Conservation (phyloP, 208 protist genomes). For the Acanthamoeba culbertsoni region DNA sequence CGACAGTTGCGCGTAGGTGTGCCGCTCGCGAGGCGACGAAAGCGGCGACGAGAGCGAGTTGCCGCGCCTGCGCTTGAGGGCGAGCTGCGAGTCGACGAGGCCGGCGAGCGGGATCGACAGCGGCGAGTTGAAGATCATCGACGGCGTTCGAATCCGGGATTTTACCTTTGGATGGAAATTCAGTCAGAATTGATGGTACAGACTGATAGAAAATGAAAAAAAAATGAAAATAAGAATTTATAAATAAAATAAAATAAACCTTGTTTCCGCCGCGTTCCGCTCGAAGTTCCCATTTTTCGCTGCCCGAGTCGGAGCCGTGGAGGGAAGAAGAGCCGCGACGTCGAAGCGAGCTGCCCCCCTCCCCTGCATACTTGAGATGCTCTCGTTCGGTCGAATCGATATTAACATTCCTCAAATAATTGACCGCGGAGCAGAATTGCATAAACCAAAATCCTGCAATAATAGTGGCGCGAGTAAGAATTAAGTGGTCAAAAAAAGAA, state of each 20-base stretch:
- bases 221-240: too few relatives aligned
- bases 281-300: slow-evolving; percentile 2
- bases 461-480: too few relatives aligned
- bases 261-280: slow-evolving; percentile 1
- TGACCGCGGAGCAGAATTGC: slow-evolving; percentile 24
- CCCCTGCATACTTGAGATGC: too few relatives aligned
- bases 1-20: slow-evolving; percentile 29
- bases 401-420: background rate
- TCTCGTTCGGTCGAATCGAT: background rate
- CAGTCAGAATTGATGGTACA: background rate
- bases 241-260: background rate
- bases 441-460: background rate
- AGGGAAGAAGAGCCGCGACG: too few relatives aligned
- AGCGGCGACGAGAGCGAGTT: background rate
- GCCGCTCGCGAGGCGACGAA: background rate
- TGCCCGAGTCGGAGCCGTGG: background rate
- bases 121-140: slow-evolving; percentile 27
- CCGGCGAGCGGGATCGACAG: background rate
- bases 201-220: too few relatives aligned
- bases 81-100: background rate
- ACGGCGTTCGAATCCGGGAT: background rate
- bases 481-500: background rate
- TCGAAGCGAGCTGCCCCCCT: too few relatives aligned
- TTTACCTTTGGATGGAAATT: background rate
- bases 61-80: background rate